phyloP scores from a whole-genome alignment of 2,329 filamentous ascomycete genomes.

The Tolypocladium nubicola region DNA sequence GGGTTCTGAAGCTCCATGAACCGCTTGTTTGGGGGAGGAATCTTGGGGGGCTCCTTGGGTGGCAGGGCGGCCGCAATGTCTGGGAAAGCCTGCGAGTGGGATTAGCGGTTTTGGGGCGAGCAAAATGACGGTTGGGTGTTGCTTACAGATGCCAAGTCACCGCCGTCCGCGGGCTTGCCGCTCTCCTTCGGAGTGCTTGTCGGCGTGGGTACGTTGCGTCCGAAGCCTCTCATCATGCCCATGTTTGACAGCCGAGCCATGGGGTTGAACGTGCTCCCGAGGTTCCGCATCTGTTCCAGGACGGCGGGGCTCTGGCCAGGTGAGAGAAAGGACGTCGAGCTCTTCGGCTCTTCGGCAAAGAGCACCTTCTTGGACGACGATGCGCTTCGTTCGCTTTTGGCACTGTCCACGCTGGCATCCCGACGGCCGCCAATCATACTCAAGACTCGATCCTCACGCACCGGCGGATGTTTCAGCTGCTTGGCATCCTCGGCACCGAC shows the following conservation, averaged over 20 bases:
- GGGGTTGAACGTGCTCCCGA: constrained; percentile 74
- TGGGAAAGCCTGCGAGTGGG: constrained; percentile 41
- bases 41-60: constrained; percentile 42
- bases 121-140: neutral
- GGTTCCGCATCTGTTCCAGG: constrained; percentile 71
- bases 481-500: constrained; percentile 30
- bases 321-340: constrained; percentile 6
- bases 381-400: constrained; percentile 51
- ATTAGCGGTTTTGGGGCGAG: neutral
- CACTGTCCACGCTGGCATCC: constrained; percentile 70
- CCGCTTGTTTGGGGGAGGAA: constrained; percentile 57
- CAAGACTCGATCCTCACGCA: constrained; percentile 54
- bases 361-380: constrained; percentile 49
- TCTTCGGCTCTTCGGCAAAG: constrained; percentile 32
- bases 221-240: constrained; percentile 65
- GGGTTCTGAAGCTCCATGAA: constrained; percentile 65
- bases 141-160: constrained; percentile 47
- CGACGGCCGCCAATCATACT: constrained; percentile 63
- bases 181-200: constrained; percentile 24
- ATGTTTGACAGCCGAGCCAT: constrained; percentile 69
- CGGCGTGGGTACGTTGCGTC: constrained; percentile 36
- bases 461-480: constrained; percentile 14
- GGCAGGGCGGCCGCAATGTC: constrained; percentile 45
- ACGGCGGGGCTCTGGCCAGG: constrained; percentile 39
- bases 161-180: constrained; percentile 36